phyloP scores from a whole-genome alignment of 2,329 filamentous ascomycete genomes.

The Colletotrichum incanum region DNA sequence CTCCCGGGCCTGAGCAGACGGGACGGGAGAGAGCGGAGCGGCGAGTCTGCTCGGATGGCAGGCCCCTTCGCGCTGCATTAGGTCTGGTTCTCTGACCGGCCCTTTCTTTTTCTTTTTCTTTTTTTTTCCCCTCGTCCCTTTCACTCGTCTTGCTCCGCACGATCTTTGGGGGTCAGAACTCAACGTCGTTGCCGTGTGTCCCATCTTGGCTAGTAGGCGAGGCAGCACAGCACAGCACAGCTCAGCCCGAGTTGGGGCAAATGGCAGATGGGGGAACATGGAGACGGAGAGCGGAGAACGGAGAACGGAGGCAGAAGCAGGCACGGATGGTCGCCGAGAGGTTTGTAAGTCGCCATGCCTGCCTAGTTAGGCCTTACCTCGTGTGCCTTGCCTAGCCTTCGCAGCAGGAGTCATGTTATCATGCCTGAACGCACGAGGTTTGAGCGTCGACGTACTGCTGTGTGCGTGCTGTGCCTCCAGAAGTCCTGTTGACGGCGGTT shows the following conservation, averaged over 20 bases:
- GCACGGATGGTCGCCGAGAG: conserved; percentile 12
- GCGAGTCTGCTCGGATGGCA: conserved; percentile 12
- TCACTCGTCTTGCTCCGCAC: conserved; percentile 7
- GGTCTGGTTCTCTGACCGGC: conserved; percentile 5
- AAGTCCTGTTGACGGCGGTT: background rate
- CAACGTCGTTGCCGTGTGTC: conserved; percentile 24
- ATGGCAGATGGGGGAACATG: background rate
- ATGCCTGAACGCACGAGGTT: background rate
- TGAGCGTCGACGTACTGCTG: background rate
- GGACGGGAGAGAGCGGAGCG: background rate
- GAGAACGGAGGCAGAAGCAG: conserved; percentile 21
- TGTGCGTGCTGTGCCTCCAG: too few relatives aligned
- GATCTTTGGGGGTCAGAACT: conserved; percentile 2
- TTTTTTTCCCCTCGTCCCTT: conserved; percentile 6
- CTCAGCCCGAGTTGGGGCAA: background rate
- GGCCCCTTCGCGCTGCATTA: conserved; percentile 15
- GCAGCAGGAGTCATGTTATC: background rate
- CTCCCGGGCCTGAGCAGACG: conserved; percentile 9
- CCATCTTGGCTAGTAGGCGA: conserved; percentile 18
- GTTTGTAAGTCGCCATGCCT: background rate
- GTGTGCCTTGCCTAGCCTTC: background rate
- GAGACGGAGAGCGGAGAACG: too few relatives aligned
- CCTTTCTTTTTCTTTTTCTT: too few relatives aligned
- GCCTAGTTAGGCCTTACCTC: background rate
- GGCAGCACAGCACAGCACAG: background rate